phyloP scores from a whole-genome alignment of 805 yeast species.

The Cyberlindnera suaveolens region DNA sequence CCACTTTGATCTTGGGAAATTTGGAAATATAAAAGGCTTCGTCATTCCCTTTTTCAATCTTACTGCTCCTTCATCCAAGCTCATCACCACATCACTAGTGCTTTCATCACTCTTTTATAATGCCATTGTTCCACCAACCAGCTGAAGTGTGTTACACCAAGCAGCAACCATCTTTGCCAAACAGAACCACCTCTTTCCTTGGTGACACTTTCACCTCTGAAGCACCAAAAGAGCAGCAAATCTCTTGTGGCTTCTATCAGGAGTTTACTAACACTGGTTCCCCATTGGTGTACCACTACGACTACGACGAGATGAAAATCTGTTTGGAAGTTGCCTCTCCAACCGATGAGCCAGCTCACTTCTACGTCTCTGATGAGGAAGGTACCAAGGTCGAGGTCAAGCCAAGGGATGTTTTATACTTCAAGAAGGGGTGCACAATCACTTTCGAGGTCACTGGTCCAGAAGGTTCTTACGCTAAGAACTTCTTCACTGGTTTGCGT shows the following conservation, averaged over 20 bases:
- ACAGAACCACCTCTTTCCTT: slow-evolving; percentile 63
- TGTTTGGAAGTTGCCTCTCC: slow-evolving; percentile 38
- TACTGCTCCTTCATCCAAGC: no score
- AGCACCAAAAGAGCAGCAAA: slow-evolving; percentile 53
- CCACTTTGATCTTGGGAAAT: no score
- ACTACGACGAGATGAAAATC: slow-evolving; percentile 66
- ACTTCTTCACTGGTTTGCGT: slow-evolving; percentile 59
- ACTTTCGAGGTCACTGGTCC: slow-evolving; percentile 55
- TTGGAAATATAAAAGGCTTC: no score
- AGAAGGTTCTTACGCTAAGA: slow-evolving; percentile 44
- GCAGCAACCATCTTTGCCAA: slow-evolving; percentile 56
- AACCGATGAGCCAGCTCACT: slow-evolving; percentile 52
- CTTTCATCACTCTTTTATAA: slow-evolving; percentile 1
- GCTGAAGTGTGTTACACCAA: slow-evolving; percentile 45
- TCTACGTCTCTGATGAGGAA: slow-evolving; percentile 57
- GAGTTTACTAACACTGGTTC: slow-evolving; percentile 53
- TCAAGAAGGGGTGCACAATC: slow-evolving; percentile 61
- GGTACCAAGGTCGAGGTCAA: slow-evolving; percentile 50
- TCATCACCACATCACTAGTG: no score
- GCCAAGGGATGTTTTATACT: slow-evolving; percentile 66
- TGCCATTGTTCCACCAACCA: slow-evolving; percentile 38
- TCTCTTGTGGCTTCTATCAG: slow-evolving; percentile 62
- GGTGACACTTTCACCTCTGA: slow-evolving; percentile 61
- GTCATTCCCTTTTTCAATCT: no score
- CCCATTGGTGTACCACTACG: slow-evolving; percentile 60